Base-by-base conservation (phyloP, 257 asterid genomes). In the Solanum virginianum region DNA sequence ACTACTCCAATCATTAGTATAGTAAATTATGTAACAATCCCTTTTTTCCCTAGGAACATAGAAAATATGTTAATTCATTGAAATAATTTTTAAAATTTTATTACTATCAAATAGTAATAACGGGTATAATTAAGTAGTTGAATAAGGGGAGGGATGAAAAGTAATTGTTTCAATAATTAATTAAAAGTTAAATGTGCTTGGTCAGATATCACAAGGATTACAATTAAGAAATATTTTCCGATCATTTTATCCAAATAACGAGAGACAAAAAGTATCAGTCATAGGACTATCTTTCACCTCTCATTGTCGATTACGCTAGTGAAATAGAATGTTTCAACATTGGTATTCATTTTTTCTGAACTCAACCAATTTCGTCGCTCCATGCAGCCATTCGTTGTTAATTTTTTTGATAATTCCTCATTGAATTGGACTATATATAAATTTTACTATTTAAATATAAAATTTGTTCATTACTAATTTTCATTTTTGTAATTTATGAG, bases 1-100 rank as follows among this genome's bases (percentile, higher is more conserved):
- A 84, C 89, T n/a, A 86, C 86, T 22, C 69, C 80, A 84, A 72
- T 17, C 39, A 69, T 77, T 77, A 51, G 82, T 51, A 77, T 53
- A 12, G 53, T 77, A 77, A 26, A 77, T 29, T 77, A 53, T 26
- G 43, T 51, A 77, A 51, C 6, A 24, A 9, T 12, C 53, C 16
- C 5, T 39, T 36, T 22, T 0, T 22, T n/a, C 6, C 8, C 6
- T 5, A 7, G 4, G 77, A 32, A 32, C 36, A 32, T 32, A 53
- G 43, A 4, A 26, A 65, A 13, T 26, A 29, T 66, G 41, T 63
- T 24, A 63, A 10, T n/a, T 60, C 36, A 32, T 60, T n/a, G 32
- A 1, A 60, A 60, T n/a, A 60, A 1, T 15, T 26, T 65, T 14
- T 66, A 66, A 6, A 7, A 29, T 14, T 66, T 29, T 7, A 11